Base-by-base conservation (phyloP, 108 stramenopile genomes). In the Discostella stelligeroides region DNA sequence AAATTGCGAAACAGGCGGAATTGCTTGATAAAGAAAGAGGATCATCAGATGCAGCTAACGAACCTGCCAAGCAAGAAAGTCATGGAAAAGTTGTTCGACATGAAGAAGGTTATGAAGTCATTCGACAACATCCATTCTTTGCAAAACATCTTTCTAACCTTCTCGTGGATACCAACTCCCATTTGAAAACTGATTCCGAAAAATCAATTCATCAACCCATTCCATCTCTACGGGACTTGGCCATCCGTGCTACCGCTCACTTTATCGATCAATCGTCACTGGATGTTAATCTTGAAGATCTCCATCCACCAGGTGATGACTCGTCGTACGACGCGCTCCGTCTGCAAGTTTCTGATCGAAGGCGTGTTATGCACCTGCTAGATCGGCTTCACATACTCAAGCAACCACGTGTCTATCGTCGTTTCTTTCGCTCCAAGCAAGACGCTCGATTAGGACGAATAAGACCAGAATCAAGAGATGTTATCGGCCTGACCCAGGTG, bases 401-500 rank as follows among this genome's bases (percentile, higher is more conserved):
- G 34, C 86, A 93, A 58, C 86, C 89, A 17, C 73, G 89, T 6
- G 75, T 93, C 28, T 87, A 79, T 66, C 85, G 86, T 4, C 86
- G 92, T 20, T 93, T 96, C 73, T 92, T 91, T 75, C 20, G 42
- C 47, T 69, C 84, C 13, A 75, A 69, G 47, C 62, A 68, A 21
- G 80, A 83, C 62, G 80, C 67, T 57, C 63, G 86, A 79, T 63
- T 89, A 47, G 76, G 80, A 59, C 81, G 86, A 71, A 81, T 90
- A 6, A 67, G 91, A 48, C 68, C 77, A 10, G 63, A 60, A 10
- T 79, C 88, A 1, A 64, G 84, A n/a, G 91, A 92, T 60, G 82
- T 85, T 61, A 80, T 91, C 21, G 91, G 91, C 4, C 66, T 92
- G 60, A 92, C 94, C 7, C 90, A 86, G 55, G 88, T 90, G 73